Evolutionary conservation across 441 rosid genomes (phyloP).

Genomic region (Gossypium schwendimanii): DNA sequence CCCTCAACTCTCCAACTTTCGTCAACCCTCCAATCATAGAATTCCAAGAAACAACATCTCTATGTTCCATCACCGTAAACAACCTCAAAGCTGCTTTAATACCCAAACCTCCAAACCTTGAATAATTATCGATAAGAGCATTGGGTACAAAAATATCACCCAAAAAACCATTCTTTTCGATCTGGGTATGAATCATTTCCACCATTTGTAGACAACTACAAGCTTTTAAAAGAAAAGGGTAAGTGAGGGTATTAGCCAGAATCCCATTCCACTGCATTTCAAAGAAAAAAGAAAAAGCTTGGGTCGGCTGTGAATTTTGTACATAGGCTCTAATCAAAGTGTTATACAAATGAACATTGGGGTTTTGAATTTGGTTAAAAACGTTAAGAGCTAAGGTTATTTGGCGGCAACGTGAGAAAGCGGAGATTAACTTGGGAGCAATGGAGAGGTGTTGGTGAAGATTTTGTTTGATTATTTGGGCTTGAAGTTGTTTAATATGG

Average conservation of each 20-base stretch:
- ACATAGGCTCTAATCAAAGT: conserved; percentile 45
- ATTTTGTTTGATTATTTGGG: conserved; percentile 39
- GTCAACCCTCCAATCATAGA: conserved; percentile 42
- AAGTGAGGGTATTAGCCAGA: conserved; percentile 45
- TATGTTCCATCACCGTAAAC: conserved; percentile 34
- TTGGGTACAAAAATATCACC: conserved; percentile 55
- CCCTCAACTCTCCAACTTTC: conserved; percentile 35
- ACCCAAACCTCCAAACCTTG: conserved; percentile 44
- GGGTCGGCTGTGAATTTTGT: conserved; percentile 27
- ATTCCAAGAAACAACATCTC: conserved; percentile 57
- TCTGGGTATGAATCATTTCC: conserved; percentile 54
- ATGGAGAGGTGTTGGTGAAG: conserved; percentile 35
- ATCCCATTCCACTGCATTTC: conserved; percentile 43
- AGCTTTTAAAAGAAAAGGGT: conserved; percentile 51
- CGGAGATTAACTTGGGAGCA: conserved; percentile 56
- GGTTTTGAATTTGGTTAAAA: conserved; percentile 37
- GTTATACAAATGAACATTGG: conserved; percentile 42
- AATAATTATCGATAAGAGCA: conserved; percentile 51
- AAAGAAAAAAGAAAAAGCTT: conserved; percentile 40
- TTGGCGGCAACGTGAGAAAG: conserved; percentile 44
- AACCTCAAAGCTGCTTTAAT: conserved; percentile 38
- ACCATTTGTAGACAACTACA: conserved; percentile 48
- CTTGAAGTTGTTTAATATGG: conserved; percentile 47
- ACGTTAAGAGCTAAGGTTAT: conserved; percentile 34
- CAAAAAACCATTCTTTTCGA: conserved; percentile 46